Evolutionary conservation across 768 basidiomycete species (phyloP).

Genomic region (Lyophyllum semitale): DNA sequence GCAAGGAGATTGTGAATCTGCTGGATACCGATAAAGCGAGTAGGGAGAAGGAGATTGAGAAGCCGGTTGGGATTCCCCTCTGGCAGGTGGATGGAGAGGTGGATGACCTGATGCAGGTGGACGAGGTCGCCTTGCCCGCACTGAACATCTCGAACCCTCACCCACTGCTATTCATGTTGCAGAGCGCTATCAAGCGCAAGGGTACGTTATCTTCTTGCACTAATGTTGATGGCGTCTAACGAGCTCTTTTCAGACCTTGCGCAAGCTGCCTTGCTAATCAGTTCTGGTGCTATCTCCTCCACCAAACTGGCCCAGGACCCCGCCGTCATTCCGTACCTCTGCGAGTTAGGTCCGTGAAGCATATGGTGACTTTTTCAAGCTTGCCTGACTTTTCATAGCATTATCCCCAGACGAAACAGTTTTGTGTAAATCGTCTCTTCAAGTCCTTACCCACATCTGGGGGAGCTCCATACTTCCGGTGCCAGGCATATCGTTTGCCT

Average conservation of each 20-base stretch:
- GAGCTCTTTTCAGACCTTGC: slow-evolving; percentile 35
- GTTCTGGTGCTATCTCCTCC: slow-evolving; percentile 39
- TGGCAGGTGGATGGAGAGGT: slow-evolving; percentile 23
- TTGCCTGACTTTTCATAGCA: slow-evolving; percentile 19
- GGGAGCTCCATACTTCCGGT: slow-evolving; percentile 10
- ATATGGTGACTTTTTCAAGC: neutral
- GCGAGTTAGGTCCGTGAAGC: slow-evolving; percentile 37
- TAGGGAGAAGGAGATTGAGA: slow-evolving; percentile 23
- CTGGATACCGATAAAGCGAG: slow-evolving; percentile 40
- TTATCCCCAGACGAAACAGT: slow-evolving; percentile 22
- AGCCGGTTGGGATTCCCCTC: slow-evolving; percentile 29
- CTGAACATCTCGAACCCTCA: slow-evolving; percentile 18
- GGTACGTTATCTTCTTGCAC: slow-evolving; percentile 30
- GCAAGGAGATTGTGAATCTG: slow-evolving; percentile 46
- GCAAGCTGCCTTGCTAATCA: slow-evolving; percentile 40
- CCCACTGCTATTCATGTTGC: slow-evolving; percentile 30
- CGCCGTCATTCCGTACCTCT: slow-evolving; percentile 40
- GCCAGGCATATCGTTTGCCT: slow-evolving; percentile 33
- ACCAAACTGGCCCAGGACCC: slow-evolving; percentile 29
- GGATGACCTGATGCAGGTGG: slow-evolving; percentile 15
- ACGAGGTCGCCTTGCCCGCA: slow-evolving; percentile 8
- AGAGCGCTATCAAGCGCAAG: slow-evolving; percentile 24
- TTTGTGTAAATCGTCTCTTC: slow-evolving; percentile 28
- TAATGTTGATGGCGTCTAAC: slow-evolving; percentile 3
- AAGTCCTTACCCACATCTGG: slow-evolving; percentile 37